A percentile compares a stretch with the other conserved stretches of the same genome.
phyloP scores from a whole-genome alignment of 768 basidiomycete species.

The Hygrophoropsis aurantiaca region DNA sequence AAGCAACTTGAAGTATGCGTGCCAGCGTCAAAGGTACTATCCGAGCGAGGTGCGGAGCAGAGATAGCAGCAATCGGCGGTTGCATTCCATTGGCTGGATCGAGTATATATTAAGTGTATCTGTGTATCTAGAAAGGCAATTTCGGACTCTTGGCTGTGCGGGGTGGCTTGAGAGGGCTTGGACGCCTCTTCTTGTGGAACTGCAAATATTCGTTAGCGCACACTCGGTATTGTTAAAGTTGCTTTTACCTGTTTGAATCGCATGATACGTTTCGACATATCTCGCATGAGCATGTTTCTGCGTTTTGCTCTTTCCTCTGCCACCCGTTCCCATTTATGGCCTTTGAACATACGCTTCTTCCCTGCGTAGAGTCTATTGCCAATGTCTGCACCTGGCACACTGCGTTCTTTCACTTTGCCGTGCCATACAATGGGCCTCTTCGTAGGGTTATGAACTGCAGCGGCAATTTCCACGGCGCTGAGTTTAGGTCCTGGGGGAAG shows the following conservation, averaged over 20 bases:
- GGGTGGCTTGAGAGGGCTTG: conserved; percentile 58
- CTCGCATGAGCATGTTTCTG: conserved; percentile 58
- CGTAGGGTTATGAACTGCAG: conserved; percentile 12
- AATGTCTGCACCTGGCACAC: conserved; percentile 47
- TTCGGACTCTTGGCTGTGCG: conserved; percentile 48
- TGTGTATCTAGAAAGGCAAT: conserved; percentile 52
- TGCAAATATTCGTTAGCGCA: conserved; percentile 9
- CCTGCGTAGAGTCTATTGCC: conserved; percentile 70
- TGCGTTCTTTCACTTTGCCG: conserved; percentile 37
- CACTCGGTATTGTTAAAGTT: background rate
- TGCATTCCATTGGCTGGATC: too few species aligned
- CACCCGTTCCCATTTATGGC: conserved; percentile 81
- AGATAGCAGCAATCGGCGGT: too few species aligned
- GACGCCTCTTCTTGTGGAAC: conserved; percentile 41
- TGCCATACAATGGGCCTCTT: conserved; percentile 39
- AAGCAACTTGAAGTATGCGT: too few species aligned
- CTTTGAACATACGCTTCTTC: conserved; percentile 89
- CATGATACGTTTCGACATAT: conserved; percentile 66
- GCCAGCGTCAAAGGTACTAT: too few species aligned
- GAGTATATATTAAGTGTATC: too few species aligned
- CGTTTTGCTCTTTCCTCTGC: conserved; percentile 46
- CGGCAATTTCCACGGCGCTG: conserved; percentile 20
- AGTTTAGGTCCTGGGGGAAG: conserved; percentile 73
- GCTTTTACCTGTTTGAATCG: conserved; percentile 62
- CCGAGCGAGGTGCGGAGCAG: too few species aligned